These are phyloP conservation scores for Tilletia indica DNA, from an alignment of 1,284 basidiomycete genomes.

Conservation along the genomic window DNA sequence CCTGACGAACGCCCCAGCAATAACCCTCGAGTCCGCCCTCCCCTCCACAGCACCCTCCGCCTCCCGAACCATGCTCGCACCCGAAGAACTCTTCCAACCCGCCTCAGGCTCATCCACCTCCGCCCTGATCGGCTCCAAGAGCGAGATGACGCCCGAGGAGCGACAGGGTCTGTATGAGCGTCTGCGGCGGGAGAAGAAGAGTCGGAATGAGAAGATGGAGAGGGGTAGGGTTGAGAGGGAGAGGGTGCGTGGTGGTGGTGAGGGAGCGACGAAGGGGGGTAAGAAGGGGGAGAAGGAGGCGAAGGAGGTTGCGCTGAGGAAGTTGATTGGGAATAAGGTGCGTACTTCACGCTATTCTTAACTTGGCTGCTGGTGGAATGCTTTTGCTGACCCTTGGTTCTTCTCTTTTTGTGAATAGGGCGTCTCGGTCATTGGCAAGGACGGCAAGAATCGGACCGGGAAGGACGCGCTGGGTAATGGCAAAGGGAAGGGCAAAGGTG, in stretches of 20 bases:
- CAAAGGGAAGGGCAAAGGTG: no score
- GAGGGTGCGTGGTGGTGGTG: conserved; percentile 34
- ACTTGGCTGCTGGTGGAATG: not conserved
- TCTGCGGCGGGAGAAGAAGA: conserved; percentile 66
- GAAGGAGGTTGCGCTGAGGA: conserved; percentile 52
- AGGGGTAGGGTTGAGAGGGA: conserved; percentile 67
- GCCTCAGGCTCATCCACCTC: conserved; percentile 30
- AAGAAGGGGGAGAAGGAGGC: conserved; percentile 31
- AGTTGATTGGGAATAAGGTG: conserved; percentile 46
- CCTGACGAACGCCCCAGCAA: conserved; percentile 76
- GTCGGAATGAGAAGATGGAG: conserved; percentile 67
- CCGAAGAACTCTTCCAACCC: conserved; percentile 77
- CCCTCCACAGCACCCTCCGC: conserved; percentile 79
- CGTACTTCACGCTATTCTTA: not conserved
- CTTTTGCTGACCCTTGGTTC: not conserved
- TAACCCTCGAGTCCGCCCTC: conserved; percentile 85
- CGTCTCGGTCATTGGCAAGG: conserved; percentile 42
- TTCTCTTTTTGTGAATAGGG: conserved; percentile 21
- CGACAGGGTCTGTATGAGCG: conserved; percentile 63
- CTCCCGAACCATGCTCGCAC: conserved; percentile 78
- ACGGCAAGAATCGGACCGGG: conserved; percentile 21
- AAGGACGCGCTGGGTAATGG: conserved; percentile 10
- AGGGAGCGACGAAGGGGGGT: conserved; percentile 26
- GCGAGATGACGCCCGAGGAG: conserved; percentile 81
- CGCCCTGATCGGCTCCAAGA: conserved; percentile 58